A percentile compares a stretch with the other conserved stretches of the same genome.
These are phyloP conservation scores for Pezicula neosporulosa DNA, from an alignment of 2,329 filamentous ascomycete species.

Conservation along the genomic window DNA sequence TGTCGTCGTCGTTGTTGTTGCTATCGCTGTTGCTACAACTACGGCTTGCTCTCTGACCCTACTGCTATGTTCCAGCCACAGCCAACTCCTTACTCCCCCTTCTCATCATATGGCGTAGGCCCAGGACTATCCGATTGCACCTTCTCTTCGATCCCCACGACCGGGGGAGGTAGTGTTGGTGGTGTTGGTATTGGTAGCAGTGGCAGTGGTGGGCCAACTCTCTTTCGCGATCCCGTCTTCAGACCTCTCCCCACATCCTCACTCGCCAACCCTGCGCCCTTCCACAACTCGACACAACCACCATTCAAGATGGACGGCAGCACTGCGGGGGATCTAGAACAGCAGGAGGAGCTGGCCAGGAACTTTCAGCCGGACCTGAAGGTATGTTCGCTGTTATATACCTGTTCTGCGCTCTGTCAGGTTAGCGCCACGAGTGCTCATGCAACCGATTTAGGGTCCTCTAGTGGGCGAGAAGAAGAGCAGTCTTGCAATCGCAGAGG, in stretches of 20 bases:
- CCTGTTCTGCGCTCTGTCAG: conserved; percentile 4
- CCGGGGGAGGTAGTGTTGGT: too few relatives aligned
- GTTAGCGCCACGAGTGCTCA: conserved; percentile 5
- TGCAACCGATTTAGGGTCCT: conserved; percentile 61
- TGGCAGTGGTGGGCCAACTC: conserved; percentile 4
- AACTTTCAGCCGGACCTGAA: conserved; percentile 55
- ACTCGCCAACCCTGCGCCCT: conserved; percentile 5
- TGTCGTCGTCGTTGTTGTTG: background rate
- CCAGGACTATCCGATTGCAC: too few relatives aligned
- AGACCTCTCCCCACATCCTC: conserved; percentile 8
- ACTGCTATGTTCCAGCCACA: conserved; percentile 28
- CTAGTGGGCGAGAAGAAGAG: conserved; percentile 76
- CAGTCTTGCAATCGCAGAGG: conserved; percentile 72
- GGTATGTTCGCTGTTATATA: conserved; percentile 35
- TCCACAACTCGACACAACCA: conserved; percentile 8
- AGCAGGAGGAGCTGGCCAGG: conserved; percentile 58
- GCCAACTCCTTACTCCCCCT: conserved; percentile 22
- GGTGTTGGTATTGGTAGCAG: background rate
- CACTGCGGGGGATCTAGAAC: conserved; percentile 27
- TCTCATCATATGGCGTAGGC: conserved; percentile 18
- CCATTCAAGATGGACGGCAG: conserved; percentile 19
- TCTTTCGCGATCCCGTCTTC: conserved; percentile 23
- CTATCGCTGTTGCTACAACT: background rate
- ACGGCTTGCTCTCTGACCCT: too few relatives aligned
- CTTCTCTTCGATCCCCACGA: too few relatives aligned